These are phyloP conservation scores for Haplographium delicatum DNA, from an alignment of 495 filamentous ascomycete genomes.

Conservation along the genomic window DNA sequence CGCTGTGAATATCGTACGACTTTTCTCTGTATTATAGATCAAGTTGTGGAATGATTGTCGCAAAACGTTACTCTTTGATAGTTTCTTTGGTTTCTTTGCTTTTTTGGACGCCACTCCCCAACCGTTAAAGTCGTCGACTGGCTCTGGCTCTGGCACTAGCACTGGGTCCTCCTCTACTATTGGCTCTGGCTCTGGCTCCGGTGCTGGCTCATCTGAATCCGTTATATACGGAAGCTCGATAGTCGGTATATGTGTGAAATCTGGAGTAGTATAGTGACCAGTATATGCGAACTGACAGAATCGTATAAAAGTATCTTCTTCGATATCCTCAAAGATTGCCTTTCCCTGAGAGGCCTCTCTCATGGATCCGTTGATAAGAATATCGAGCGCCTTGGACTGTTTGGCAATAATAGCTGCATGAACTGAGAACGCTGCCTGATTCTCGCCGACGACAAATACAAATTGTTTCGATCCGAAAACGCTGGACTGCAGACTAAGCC, in stretches of 20 bases:
- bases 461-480: conserved; percentile 15
- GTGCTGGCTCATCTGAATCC: background rate
- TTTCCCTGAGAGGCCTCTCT: conserved; percentile 15
- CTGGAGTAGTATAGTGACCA: conserved; percentile 18
- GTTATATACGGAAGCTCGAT: conserved; percentile 1
- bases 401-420: conserved; percentile 17
- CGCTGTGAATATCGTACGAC: too few relatives aligned
- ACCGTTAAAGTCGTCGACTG: background rate
- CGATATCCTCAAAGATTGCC: conserved; percentile 16
- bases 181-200: background rate
- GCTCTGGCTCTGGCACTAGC: conserved; percentile 5
- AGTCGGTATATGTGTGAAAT: background rate
- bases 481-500: conserved; percentile 7
- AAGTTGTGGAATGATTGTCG: too few relatives aligned
- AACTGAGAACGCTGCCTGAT: conserved; percentile 10
- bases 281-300: conserved; percentile 22
- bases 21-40: too few relatives aligned
- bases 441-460: conserved; percentile 14
- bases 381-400: conserved; percentile 17
- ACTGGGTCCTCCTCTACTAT: too few relatives aligned
- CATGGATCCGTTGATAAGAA: conserved; percentile 19
- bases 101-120: background rate
- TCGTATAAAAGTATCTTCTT: conserved; percentile 22
- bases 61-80: background rate
- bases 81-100: background rate